Evolutionary conservation across 2,329 filamentous ascomycete genomes (phyloP), one percentile per base, ranked within the genome.

Genomic region (Trichoderma hamatum): DNA sequence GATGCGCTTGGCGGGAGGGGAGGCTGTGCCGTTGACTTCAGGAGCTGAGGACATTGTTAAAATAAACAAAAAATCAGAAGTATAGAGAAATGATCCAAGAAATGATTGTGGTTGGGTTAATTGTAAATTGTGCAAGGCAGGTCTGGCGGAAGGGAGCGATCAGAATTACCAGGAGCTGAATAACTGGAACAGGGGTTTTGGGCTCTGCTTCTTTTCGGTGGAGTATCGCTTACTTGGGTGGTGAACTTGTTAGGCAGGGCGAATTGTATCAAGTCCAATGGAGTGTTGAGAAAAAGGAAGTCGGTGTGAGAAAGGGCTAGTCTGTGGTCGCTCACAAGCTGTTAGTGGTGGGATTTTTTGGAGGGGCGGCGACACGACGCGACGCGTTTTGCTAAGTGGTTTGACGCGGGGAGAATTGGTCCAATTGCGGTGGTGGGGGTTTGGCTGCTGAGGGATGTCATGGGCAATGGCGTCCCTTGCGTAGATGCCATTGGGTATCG

Each of bases 1-100:
- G 76, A 91, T 86, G 77, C 93, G 89, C 84, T 97, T 97, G 59
- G 92, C 85, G 30, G 92, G 88, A 32, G 93, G 93, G 10, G 92
- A 94, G 69, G 86, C 85, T 51, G 89, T 84, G 64, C 88, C 88
- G 58, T 89, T 88, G 70, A 34, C 51, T 69, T 77, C 76, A 65
- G 76, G 69, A 43, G 73, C 72, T 52, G 74, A 71, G 30, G 76
- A 72, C 72, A 75, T 72, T 43, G 70, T 74, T 72, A 74, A 60
- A 9, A 24, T 3, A 52, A 36, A 3, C 16, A 36, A 16, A 24
- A 3, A 60, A 13, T 49, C 0, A 13, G n/a, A 21, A 21, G 43
- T 9, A 21, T n/a, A n/a, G n/a, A n/a, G n/a, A n/a, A n/a, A n/a
- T n/a, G n/a, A n/a, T n/a, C n/a, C n/a, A n/a, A n/a, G n/a, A n/a